Base-by-base conservation (phyloP, 352 stramenopile species). In the Globisporangium parvum region DNA sequence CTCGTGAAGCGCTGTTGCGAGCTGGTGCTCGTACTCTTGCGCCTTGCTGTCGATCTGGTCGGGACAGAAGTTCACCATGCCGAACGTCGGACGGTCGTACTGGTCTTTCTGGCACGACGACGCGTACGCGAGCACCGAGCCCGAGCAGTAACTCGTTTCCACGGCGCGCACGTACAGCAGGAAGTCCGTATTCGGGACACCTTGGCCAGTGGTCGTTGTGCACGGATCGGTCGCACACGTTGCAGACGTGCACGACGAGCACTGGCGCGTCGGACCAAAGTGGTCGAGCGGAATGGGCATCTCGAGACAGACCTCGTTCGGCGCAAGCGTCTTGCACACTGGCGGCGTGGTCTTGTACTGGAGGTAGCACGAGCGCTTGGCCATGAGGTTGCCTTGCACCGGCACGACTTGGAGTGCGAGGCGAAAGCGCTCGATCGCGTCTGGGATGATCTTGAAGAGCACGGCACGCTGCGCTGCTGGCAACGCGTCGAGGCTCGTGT, bases 41-140 rank as follows among this genome's bases (percentile, higher is more conserved):
- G 66, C 53, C 18, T 80, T 70, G 4, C 65, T 76, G 28, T 82
- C 77, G 47, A 93, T 78, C 51, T 88, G 72, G 0, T 53, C 61
- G 2, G 85, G 83, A 45, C 85, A 95, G 47, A 93, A 91, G 63
- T 95, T 93, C 8, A 69, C 66, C 80, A 91, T 92, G 0, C 85
- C 83, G 54, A 93, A 91, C 15, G 78, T 93, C 11, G 81, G 83
- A 5, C 81, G 79, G 55, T 95, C 85, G 54, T 77, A 90, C 51
- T 93, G 81, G 57, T 95, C 83, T 45, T 88, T 90, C 56, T 91
- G 85, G 55, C 85, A 95, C 0, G 83, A 87, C 0, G 75, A 76
- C 0, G 85, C 83, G 59, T 91, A 95, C 11, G 81, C 85, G 0
- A 95, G 59, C 15, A 85, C 81, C 0, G 68, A 66, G 5, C 59